These are phyloP conservation scores for Diaporthe citriasiana DNA, from an alignment of 2,329 filamentous ascomycete species.

Conservation along the genomic window DNA sequence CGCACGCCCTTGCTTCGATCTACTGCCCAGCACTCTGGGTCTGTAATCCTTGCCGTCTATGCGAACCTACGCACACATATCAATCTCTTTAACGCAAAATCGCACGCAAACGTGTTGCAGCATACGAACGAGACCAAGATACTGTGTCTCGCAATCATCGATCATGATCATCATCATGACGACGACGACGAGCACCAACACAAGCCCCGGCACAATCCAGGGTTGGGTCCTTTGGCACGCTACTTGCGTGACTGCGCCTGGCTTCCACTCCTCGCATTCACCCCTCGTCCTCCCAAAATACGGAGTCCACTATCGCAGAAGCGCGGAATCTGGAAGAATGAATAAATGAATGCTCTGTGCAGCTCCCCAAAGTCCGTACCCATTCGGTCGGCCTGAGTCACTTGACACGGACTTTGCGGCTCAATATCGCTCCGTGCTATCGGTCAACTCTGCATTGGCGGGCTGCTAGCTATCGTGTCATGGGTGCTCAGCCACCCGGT, in stretches of 20 bases:
- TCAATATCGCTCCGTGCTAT: conserved; percentile 33
- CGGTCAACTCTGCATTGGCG: conserved; percentile 24
- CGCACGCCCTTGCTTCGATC: conserved; percentile 23
- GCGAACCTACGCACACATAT: background rate
- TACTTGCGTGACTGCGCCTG: conserved; percentile 10
- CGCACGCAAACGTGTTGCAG: background rate
- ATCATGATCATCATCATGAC: conserved; percentile 7
- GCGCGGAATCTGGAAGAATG: too few relatives aligned
- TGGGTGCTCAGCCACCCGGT: conserved; percentile 30
- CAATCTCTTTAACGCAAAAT: too few relatives aligned
- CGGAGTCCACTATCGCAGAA: background rate
- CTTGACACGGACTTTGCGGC: conserved; percentile 11
- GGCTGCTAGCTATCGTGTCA: conserved; percentile 13
- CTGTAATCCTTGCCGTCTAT: background rate
- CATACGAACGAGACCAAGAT: background rate
- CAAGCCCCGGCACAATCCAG: background rate
- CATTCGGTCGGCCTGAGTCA: conserved; percentile 36
- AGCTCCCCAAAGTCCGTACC: background rate
- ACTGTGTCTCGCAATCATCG: conserved; percentile 2
- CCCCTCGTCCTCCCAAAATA: background rate
- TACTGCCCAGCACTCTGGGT: background rate
- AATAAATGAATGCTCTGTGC: background rate
- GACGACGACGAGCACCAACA: background rate
- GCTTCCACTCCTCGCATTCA: background rate
- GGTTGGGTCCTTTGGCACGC: conserved; percentile 4